Evolutionary conservation across 148 eudicot species (phyloP), one percentile per base, ranked within the genome.

Genomic region (Polygonum maritimum): DNA sequence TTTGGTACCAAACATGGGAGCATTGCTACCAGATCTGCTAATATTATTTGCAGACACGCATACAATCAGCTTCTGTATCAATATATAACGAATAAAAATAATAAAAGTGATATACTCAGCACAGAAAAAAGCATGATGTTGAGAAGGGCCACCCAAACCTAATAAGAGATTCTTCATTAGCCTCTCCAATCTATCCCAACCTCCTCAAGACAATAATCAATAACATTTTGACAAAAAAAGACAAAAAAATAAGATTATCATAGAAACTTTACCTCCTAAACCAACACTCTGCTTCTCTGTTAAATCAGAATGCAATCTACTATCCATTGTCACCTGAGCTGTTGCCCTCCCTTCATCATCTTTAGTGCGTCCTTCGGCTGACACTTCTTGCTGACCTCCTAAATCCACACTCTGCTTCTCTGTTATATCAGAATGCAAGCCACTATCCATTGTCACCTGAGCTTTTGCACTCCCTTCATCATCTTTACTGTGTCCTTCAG

Each of bases 201-300:
- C n/a, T 55, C 26, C 19, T 10, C 31, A 5, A 55, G 5, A 55
- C 10, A n/a, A 55, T 5, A 19, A n/a, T 9, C 60, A 5, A 18
- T 2, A 18, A 62, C 26, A 62, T 12, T 62, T 65, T 33, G 19
- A 12, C 36, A 62, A 13, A 65, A 21, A 15, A 15, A 12, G 44
- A 65, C 8, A 65, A 36, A 35, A 65, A n/a, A 65, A 35, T 4
- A 1, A 33, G 19, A 38, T 15, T 41, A 36, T 19, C 48, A 71
- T 16, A 22, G 38, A 60, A 21, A 38, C 58, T 51, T 41, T 87
- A 91, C 89, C 91, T 86, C 72, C 78, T 71, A 44, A 39, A 41
- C 74, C 81, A 79, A 81, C 62, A 60, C 21, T 36, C 48, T 44
- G 78, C 48, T 41, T 80, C 76, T 80, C 73, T 48, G 76, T 75